These are phyloP conservation scores for Annulohypoxylon moriforme DNA, from an alignment of 495 filamentous ascomycete genomes.

Conservation along the genomic window DNA sequence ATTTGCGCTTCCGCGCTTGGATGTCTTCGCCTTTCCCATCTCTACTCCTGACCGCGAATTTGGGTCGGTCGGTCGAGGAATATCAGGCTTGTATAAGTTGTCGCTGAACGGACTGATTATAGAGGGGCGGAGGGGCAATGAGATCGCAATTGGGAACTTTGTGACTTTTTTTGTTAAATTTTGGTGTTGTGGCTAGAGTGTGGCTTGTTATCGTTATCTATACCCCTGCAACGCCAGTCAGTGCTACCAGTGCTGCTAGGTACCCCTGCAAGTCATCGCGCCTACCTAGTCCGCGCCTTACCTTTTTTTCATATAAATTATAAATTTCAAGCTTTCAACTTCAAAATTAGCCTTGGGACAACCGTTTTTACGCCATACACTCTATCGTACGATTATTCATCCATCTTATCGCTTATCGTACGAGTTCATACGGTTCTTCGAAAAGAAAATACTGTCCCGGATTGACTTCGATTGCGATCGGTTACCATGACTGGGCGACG, in stretches of 20 bases:
- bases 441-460: background rate
- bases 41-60: background rate
- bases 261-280: conserved; percentile 4
- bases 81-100: conserved; percentile 10
- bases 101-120: background rate
- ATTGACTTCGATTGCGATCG: background rate
- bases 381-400: background rate
- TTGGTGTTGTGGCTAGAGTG: conserved; percentile 37
- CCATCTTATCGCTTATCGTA: background rate
- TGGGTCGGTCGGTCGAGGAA: background rate
- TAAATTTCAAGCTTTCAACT: conserved; percentile 16
- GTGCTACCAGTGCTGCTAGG: background rate
- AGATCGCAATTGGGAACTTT: conserved; percentile 33
- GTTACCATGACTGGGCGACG: conserved; percentile 77
- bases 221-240: conserved; percentile 13
- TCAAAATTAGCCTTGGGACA: background rate
- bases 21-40: conserved; percentile 71
- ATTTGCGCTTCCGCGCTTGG: conserved; percentile 68
- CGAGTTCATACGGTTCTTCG: background rate
- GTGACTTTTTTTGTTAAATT: conserved; percentile 29
- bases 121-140: conserved; percentile 30
- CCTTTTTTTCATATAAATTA: background rate
- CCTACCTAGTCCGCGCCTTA: background rate
- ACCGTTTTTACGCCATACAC: background rate
- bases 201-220: conserved; percentile 39